Percentiles rank a stretch among this genome's conserved stretches.
Evolutionary conservation across 805 yeast species (phyloP).

Genomic region (Suhomyces sp.): DNA sequence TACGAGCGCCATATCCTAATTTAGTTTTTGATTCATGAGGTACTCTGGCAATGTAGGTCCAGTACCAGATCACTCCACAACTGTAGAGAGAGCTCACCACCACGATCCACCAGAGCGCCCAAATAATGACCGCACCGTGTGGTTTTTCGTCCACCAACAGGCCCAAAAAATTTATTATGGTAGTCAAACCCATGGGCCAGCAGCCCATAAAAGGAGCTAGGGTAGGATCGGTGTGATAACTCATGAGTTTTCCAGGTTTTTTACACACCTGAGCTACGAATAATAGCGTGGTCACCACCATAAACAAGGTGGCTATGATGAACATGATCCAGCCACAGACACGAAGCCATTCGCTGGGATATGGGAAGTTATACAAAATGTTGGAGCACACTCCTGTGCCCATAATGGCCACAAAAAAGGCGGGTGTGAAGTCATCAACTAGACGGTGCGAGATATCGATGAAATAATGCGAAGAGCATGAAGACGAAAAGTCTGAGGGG

Average conservation of each 20-base stretch:
- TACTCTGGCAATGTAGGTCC: slow-evolving; percentile 39
- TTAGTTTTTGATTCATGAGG: background rate
- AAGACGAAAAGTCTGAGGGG: background rate
- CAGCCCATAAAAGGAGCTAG: slow-evolving; percentile 72
- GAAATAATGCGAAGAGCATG: background rate
- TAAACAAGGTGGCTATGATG: slow-evolving; percentile 51
- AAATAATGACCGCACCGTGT: slow-evolving; percentile 48
- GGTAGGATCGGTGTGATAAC: slow-evolving; percentile 31
- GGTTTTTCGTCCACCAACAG: slow-evolving; percentile 36
- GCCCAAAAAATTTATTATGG: slow-evolving; percentile 59
- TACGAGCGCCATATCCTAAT: slow-evolving; percentile 5
- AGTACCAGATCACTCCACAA: slow-evolving; percentile 59
- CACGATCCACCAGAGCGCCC: slow-evolving; percentile 74
- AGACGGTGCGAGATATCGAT: slow-evolving; percentile 10
- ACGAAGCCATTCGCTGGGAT: slow-evolving; percentile 55
- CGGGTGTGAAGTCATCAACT: slow-evolving; percentile 38
- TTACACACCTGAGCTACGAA: slow-evolving; percentile 39
- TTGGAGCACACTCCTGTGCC: slow-evolving; percentile 75
- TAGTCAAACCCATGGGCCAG: slow-evolving; percentile 73
- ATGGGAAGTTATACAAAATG: slow-evolving; percentile 65
- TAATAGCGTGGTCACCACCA: slow-evolving; percentile 41
- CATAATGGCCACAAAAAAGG: slow-evolving; percentile 76
- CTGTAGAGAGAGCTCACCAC: slow-evolving; percentile 51
- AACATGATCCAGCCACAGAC: slow-evolving; percentile 61
- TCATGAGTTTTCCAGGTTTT: slow-evolving; percentile 21